These are phyloP conservation scores for Alternaria sp. DNA, from an alignment of 2,329 filamentous ascomycete genomes.

Conservation along the genomic window DNA sequence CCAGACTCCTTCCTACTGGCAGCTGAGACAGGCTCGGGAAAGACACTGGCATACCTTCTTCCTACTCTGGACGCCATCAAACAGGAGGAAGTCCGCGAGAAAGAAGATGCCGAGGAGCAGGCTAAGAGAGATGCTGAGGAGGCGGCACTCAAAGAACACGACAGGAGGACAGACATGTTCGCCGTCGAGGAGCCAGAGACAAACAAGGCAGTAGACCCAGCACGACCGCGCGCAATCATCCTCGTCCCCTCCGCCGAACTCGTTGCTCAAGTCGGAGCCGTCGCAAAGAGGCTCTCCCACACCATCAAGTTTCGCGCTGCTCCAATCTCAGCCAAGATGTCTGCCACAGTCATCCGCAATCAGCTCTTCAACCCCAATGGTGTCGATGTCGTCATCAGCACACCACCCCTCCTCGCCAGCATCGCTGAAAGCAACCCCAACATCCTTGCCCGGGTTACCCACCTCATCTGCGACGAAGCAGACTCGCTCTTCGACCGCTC, in stretches of 20 bases:
- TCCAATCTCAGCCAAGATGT: slow-evolving; percentile 80
- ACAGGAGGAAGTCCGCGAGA: slow-evolving; percentile 67
- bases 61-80: slow-evolving; percentile 89
- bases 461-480: slow-evolving; percentile 93
- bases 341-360: slow-evolving; percentile 80
- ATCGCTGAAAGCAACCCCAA: slow-evolving; percentile 92
- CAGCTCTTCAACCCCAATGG: slow-evolving; percentile 82
- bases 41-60: slow-evolving; percentile 91
- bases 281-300: slow-evolving; percentile 86
- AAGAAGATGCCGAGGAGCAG: slow-evolving; percentile 58
- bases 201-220: slow-evolving; percentile 71
- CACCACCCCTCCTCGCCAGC: slow-evolving; percentile 86
- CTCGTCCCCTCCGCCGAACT: slow-evolving; percentile 93
- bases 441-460: slow-evolving; percentile 87
- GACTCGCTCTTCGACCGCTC: slow-evolving; percentile 95
- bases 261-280: slow-evolving; percentile 82
- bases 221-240: slow-evolving; percentile 82
- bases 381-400: slow-evolving; percentile 86
- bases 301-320: slow-evolving; percentile 86
- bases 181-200: slow-evolving; percentile 67
- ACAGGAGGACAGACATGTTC: slow-evolving; percentile 61
- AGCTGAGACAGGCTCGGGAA: slow-evolving; percentile 96
- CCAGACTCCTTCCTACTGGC: slow-evolving; percentile 81
- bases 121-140: slow-evolving; percentile 62
- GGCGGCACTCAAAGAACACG: slow-evolving; percentile 38